Conservation (phyloP, 352 stramenopile genomes). For the Pythium folliculosum region DNA sequence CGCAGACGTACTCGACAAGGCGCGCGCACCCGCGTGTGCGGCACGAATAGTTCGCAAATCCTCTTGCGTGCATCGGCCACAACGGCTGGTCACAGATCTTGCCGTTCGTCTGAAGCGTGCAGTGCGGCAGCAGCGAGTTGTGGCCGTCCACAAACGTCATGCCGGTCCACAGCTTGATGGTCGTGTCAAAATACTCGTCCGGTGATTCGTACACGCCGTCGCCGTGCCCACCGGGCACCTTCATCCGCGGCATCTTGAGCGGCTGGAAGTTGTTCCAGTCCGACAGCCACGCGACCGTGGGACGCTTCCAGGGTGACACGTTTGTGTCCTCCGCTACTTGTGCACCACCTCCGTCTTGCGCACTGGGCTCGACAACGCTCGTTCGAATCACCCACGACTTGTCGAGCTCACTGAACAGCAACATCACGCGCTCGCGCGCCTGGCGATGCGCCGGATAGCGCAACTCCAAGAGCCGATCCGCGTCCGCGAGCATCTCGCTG, state of each 20-base stretch:
- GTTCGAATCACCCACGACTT: slow-evolving; percentile 73
- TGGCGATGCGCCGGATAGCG: slow-evolving; percentile 53
- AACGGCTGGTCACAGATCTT: slow-evolving; percentile 71
- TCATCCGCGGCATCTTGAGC: slow-evolving; percentile 67
- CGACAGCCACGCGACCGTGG: slow-evolving; percentile 71
- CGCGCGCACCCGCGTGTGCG: slow-evolving; percentile 52
- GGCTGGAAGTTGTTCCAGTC: slow-evolving; percentile 77
- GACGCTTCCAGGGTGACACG: slow-evolving; percentile 53
- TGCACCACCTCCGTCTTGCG: not conserved
- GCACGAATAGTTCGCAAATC: slow-evolving; percentile 34
- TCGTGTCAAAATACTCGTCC: slow-evolving; percentile 79
- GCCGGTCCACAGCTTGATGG: slow-evolving; percentile 76
- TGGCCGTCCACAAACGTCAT: slow-evolving; percentile 90
- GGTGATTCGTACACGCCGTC: slow-evolving; percentile 71
- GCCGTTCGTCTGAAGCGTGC: slow-evolving; percentile 48
- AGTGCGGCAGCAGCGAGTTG: slow-evolving; percentile 79
- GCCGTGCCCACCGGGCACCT: slow-evolving; percentile 43
- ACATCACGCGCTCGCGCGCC: slow-evolving; percentile 40
- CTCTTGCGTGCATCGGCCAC: slow-evolving; percentile 45
- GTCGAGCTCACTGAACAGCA: slow-evolving; percentile 65
- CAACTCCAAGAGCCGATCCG: slow-evolving; percentile 42
- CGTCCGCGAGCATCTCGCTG: slow-evolving; percentile 57
- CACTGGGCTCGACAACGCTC: not conserved
- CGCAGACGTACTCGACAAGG: slow-evolving; percentile 62
- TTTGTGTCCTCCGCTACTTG: slow-evolving; percentile 2